Conservation (phyloP, 2,329 filamentous ascomycete species). For the Daldinia eschscholtzii region DNA sequence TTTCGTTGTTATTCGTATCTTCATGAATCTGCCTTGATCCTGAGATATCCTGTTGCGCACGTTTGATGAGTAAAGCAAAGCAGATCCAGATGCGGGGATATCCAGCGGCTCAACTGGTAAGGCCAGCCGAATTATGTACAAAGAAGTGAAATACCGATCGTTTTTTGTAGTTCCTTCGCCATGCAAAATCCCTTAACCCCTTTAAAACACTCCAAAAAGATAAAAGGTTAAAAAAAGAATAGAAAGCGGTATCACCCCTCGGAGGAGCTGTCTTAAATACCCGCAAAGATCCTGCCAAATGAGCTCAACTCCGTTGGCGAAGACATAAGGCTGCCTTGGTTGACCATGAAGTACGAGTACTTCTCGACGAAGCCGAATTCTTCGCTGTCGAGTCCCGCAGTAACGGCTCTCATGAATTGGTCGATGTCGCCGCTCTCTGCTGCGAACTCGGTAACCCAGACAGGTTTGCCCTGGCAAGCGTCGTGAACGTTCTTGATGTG, state of each 20-base stretch:
- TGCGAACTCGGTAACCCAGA: conserved; percentile 77
- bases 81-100: conserved; percentile 36
- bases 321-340: conserved; percentile 58
- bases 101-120: conserved; percentile 21
- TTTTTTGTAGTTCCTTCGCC: conserved; percentile 32
- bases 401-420: conserved; percentile 64
- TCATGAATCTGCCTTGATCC: conserved; percentile 40
- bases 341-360: conserved; percentile 70
- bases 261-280: conserved; percentile 43
- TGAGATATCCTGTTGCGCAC: conserved; percentile 28
- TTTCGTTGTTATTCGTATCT: conserved; percentile 32
- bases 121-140: conserved; percentile 41
- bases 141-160: conserved; percentile 33
- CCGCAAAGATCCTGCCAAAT: conserved; percentile 65
- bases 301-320: conserved; percentile 57
- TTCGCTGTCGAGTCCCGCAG: conserved; percentile 62
- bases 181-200: conserved; percentile 27
- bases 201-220: conserved; percentile 22
- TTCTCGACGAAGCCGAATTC: conserved; percentile 64
- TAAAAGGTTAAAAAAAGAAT: conserved; percentile 36
- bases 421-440: conserved; percentile 61
- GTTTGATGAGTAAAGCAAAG: conserved; percentile 21
- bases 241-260: conserved; percentile 13
- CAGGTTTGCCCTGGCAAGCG: conserved; percentile 61
- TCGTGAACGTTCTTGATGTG: conserved; percentile 64